Base-by-base conservation (phyloP, 768 basidiomycete genomes). In the Pleurotus eryngii region DNA sequence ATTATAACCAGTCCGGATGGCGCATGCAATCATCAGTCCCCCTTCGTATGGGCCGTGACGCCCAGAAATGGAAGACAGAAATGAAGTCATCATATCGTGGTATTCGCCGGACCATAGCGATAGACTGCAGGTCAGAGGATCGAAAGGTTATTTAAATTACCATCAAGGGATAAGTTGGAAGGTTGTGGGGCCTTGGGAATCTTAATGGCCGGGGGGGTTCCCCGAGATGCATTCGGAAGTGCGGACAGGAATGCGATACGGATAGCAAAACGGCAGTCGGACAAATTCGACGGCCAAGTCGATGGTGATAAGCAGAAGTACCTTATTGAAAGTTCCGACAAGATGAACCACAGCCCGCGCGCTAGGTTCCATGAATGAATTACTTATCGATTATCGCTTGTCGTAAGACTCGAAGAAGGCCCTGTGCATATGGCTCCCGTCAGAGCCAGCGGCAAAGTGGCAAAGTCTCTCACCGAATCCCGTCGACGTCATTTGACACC, bases 271-370 rank as follows among this genome's bases (percentile, higher is more conserved):
- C 14, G 39, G 37, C 9, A 14, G 27, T 17, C 35, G 38, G 18
- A 54, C 42, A 42, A 54, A 38, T 24, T 35, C 8, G 42, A 17
- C 22, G 14, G 15, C 42, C 51, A 15, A 22, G 51, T 9, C 14
- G 51, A 54, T 39, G 51, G 51, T 54, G 51, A 54, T 54, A 54
- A 54, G 38, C 39, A 38, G 51, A 54, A 35, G 51, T 26, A 37
- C 49, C 15, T 35, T 35, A 9, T 35, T 35, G 30, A 35, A 35
- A 35, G 30, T 11, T 35, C 30, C 30, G 30, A 35, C 30, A 35
- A 35, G 30, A 35, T 35, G 30, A 35, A 35, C 30, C 30, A 35
- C 30, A 35, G 30, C 30, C 30, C 8, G 30, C 30, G 11, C 30
- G 30, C 9, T 35, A 35, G 30, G 9, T 35, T 35, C 30, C 30